Base-by-base conservation (phyloP, 345 rosid genomes). In the Kandelia obovata region DNA sequence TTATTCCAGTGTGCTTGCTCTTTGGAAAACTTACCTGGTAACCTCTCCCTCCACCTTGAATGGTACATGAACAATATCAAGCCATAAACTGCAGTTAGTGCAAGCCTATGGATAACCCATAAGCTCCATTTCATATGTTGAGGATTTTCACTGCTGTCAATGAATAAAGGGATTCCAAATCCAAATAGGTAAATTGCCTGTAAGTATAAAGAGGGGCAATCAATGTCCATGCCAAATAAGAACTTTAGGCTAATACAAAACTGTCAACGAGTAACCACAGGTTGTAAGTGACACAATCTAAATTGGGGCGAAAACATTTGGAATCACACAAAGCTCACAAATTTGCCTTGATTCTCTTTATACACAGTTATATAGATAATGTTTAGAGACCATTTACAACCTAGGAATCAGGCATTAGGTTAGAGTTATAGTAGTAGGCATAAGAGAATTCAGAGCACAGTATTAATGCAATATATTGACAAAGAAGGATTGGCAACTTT, bases 21-120 rank as follows among this genome's bases (percentile, higher is more conserved):
- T 28, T 49, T 1, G 64, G 59, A 53, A 53, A 70, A 69, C 80
- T 67, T 79, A 90, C 98, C 96, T 0, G 98, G 96, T 46, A 92
- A 72, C 65, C 85, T 84, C 70, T 93, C 97, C 75, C 96, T 89
- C 96, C 97, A 86, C 74, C 67, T 83, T 55, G 96, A 89, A 71
- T 86, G 88, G 82, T 94, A 89, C 89, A 91, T 89, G 71, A 79
- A 79, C 55, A 89, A 58, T 64, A 91, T 84, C 67, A 77, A 16
- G 62, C 92, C 93, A 77, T 94, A 94, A 65, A 87, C 79, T 11
- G 85, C 92, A 11, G 97, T 85, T 13, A 91, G 89, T 53, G 88
- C 86, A 15, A 94, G 91, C 78, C 89, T 80, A 47, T 94, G 97
- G 57, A 85, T 74, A 52, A 88, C 79, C 97, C 97, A 94, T 77